A percentile compares a stretch with the other conserved stretches of the same genome.
These are phyloP conservation scores for Ceratobasidium sp. DNA, from an alignment of 1,284 basidiomycete species.

Conservation along the genomic window DNA sequence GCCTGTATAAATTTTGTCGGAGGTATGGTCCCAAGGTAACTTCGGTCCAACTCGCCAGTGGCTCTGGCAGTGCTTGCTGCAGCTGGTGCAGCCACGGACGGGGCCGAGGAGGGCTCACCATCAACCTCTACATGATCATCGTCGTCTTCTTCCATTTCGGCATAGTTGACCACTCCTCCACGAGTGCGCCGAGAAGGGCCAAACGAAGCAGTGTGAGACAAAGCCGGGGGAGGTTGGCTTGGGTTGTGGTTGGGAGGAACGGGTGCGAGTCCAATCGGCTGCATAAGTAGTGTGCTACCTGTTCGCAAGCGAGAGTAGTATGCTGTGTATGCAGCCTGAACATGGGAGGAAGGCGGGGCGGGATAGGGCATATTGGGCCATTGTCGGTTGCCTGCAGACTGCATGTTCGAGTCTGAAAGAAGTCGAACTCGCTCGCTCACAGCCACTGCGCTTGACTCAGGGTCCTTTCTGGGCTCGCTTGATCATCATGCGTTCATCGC, in stretches of 20 bases:
- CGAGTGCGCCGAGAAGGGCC: conserved; percentile 54
- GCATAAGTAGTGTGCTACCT: conserved; percentile 87
- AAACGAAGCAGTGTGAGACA: conserved; percentile 34
- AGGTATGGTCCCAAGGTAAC: conserved; percentile 86
- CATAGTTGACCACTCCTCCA: conserved; percentile 81
- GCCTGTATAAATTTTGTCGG: conserved; percentile 80
- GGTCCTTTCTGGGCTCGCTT: conserved; percentile 15
- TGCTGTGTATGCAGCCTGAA: conserved; percentile 82
- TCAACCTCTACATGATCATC: conserved; percentile 41
- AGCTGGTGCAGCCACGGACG: conserved; percentile 43
- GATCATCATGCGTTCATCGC: conserved; percentile 25
- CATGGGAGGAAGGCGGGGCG: conserved; percentile 17
- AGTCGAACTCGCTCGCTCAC: background rate
- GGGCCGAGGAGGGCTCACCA: conserved; percentile 31
- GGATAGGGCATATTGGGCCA: conserved; percentile 5
- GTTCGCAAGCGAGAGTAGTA: conserved; percentile 94
- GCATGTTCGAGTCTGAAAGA: conserved; percentile 21
- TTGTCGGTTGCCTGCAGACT: conserved; percentile 28
- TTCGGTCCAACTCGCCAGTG: conserved; percentile 76
- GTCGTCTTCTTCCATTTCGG: conserved; percentile 68
- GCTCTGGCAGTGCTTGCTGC: conserved; percentile 48
- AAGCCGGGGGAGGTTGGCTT: conserved; percentile 28
- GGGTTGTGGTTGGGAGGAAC: conserved; percentile 44
- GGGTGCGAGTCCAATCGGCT: conserved; percentile 69
- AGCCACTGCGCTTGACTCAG: conserved; percentile 33